A percentile compares a stretch with the other conserved stretches of the same genome.
Conservation (phyloP, 2,329 filamentous ascomycete genomes). For the Passalora sequoiae region DNA sequence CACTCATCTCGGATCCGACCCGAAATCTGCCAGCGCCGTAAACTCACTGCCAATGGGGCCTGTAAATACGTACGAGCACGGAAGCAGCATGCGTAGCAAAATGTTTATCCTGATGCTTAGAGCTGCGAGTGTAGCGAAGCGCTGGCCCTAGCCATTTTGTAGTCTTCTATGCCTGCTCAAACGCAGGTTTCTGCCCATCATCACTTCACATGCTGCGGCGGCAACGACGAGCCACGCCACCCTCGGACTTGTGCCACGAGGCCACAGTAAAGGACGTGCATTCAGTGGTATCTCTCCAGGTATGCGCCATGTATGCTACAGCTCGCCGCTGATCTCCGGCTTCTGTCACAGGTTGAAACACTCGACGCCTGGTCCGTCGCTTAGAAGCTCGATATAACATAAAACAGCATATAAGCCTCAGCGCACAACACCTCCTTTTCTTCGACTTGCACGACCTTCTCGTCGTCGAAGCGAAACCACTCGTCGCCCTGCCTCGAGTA, state of each 20-base stretch:
- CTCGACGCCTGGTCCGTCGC: background rate
- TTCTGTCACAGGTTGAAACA: background rate
- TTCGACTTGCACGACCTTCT: conserved; percentile 77
- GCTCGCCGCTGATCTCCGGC: background rate
- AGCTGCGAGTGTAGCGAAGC: too few relatives aligned
- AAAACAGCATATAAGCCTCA: conserved; percentile 88
- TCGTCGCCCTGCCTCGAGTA: conserved; percentile 77
- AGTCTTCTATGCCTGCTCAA: too few relatives aligned
- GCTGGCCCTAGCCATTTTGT: too few relatives aligned
- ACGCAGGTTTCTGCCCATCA: too few relatives aligned
- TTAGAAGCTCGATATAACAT: conserved; percentile 39
- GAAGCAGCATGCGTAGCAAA: too few relatives aligned
- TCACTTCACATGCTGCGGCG: too few relatives aligned
- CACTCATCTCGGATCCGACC: background rate
- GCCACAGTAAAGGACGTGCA: too few relatives aligned
- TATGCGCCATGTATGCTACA: too few relatives aligned
- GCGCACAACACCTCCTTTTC: conserved; percentile 80
- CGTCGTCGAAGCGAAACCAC: conserved; percentile 97
- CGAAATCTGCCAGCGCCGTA: background rate
- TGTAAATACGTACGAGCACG: background rate
- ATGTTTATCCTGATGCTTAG: too few relatives aligned
- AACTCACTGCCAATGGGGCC: background rate
- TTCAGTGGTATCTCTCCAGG: too few relatives aligned
- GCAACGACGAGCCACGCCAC: too few relatives aligned
- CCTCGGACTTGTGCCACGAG: too few relatives aligned